Percentiles rank a stretch among this genome's conserved stretches.
These are phyloP conservation scores for Verticillium zaregamsianum DNA, from an alignment of 2,329 filamentous ascomycete species.

Conservation along the genomic window DNA sequence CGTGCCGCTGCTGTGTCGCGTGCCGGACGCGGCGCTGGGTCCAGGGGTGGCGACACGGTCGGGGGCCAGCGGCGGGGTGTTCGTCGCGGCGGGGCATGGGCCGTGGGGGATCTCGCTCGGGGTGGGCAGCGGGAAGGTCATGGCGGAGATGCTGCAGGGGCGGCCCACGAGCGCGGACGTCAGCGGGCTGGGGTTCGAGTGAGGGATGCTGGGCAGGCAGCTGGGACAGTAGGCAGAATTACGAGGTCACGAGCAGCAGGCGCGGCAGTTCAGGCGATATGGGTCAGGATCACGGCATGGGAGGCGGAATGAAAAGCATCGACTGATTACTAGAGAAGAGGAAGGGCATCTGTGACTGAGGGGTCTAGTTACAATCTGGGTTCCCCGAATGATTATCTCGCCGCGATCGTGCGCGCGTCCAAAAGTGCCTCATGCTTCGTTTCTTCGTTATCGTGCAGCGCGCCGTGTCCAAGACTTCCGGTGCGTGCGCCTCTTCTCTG, in stretches of 20 bases:
- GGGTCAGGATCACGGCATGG: background rate
- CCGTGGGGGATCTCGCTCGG: constrained; percentile 67
- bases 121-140: constrained; percentile 65
- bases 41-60: constrained; percentile 34
- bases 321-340: background rate
- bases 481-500: too few relatives aligned
- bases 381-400: background rate
- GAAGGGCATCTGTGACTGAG: background rate
- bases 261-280: background rate
- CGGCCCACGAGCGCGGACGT: constrained; percentile 56
- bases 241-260: background rate
- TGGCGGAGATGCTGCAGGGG: constrained; percentile 67
- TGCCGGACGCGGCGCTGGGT: constrained; percentile 55
- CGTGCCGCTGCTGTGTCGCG: constrained; percentile 55
- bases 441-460: too few relatives aligned
- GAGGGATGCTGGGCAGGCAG: background rate
- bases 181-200: constrained; percentile 32
- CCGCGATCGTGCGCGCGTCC: background rate
- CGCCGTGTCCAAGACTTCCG: too few relatives aligned
- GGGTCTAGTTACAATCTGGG: background rate
- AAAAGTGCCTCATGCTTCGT: background rate
- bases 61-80: constrained; percentile 57
- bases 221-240: background rate
- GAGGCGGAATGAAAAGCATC: background rate
- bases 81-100: constrained; percentile 67